Base-by-base conservation (phyloP, 106 monocot species). In the Cymbidium sinense region DNA sequence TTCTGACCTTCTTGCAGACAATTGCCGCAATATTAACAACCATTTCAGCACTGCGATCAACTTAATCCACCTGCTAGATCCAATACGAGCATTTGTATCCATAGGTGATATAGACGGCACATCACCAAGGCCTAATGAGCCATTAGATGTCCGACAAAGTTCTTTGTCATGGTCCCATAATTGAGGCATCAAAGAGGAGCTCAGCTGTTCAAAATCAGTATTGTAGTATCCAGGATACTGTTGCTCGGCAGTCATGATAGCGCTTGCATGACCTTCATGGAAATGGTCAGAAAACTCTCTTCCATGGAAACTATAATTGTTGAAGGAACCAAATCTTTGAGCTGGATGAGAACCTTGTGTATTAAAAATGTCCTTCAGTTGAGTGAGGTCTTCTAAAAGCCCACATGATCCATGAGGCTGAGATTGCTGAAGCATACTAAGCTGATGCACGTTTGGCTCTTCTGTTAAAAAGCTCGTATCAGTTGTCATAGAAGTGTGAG, bases 61-160 rank as follows among this genome's bases (percentile, higher is more conserved):
- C 85, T 88, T 90, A 37, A 82, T 73, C 90, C 90, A 90, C 41
- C 85, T 79, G 79, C 87, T 76, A 5, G 80, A 31, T 35, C 75
- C 44, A 61, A 76, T 18, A n/a, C 7, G 72, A 13, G 79, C 25
- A 43, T 75, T 36, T 3, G 36, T 50, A 21, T 34, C 25, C 67
- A 2, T 33, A 33, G 31, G 67, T 1, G 75, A 37, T 34, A 47
- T 15, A 29, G 35, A 28, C 35, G 80, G 70, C 25, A 17, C n/a
- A 17, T 36, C 29, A 20, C 50, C 70, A 41, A 44, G 34, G 18
- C 35, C 39, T 3, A 50, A 58, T 29, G 55, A 29, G 1, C 78
- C 51, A 70, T 35, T 47, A 21, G 74, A 75, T 51, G 54, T 67
- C 33, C 25, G 76, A 43, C 55, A 64, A 18, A 76, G 29, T 43